Percentiles rank a stretch among this genome's conserved stretches.
Conservation (phyloP, 2,329 filamentous ascomycete species). For the Penicillium brevicompactum region DNA sequence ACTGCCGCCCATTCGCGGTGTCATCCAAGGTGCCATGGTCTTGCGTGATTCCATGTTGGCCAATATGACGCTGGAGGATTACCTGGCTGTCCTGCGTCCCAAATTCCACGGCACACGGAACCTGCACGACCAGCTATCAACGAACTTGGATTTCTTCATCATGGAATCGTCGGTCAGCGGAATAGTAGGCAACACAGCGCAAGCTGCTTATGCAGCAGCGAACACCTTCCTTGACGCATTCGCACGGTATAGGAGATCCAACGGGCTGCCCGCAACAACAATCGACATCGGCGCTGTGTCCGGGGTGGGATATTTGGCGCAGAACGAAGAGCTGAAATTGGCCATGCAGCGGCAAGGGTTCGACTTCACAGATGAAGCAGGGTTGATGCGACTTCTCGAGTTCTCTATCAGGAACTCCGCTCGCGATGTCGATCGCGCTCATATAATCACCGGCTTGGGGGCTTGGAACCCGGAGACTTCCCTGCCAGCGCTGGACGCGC, state of each 20-base stretch:
- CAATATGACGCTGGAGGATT: constrained; percentile 16
- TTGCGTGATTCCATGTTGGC: constrained; percentile 4
- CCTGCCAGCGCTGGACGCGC: neutral
- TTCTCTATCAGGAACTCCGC: neutral
- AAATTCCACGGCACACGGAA: constrained; percentile 17
- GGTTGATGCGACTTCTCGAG: neutral
- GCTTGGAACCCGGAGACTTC: neutral
- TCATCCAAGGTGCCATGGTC: constrained; percentile 3
- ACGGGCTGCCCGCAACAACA: neutral
- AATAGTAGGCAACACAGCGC: constrained; percentile 4
- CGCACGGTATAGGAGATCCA: neutral
- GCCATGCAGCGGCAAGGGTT: neutral
- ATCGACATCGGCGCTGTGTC: constrained; percentile 5
- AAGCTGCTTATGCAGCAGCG: constrained; percentile 7
- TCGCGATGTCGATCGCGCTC: neutral
- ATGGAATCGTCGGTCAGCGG: constrained; percentile 10
- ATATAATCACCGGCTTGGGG: neutral
- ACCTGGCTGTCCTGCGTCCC: constrained; percentile 1
- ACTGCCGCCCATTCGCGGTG: neutral
- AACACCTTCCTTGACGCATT: constrained; percentile 11
- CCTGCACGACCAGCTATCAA: constrained; percentile 4
- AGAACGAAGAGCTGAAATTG: neutral
- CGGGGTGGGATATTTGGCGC: constrained; percentile 8
- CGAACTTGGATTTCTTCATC: constrained; percentile 12
- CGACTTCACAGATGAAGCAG: neutral